phyloP scores from a whole-genome alignment of 352 stramenopile genomes.

The Phytophthora crassamura region DNA sequence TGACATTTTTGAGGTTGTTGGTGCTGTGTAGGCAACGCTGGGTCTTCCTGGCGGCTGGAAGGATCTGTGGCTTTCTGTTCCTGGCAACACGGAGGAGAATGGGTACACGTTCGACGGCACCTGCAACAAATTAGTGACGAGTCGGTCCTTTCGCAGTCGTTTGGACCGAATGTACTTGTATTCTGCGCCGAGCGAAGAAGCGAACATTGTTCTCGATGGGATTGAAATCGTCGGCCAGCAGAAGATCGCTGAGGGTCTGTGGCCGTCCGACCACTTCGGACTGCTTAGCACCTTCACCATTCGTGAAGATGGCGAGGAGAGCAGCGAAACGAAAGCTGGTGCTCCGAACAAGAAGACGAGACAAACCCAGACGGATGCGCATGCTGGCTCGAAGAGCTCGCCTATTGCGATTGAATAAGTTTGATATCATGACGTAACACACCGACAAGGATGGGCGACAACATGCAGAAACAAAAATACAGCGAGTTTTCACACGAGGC shows the following conservation, averaged over 20 bases:
- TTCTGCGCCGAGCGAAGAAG: slow-evolving; percentile 17
- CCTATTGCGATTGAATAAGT: slow-evolving; percentile 32
- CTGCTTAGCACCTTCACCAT: slow-evolving; percentile 60
- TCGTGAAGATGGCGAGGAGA: slow-evolving; percentile 18
- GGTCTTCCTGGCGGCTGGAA: slow-evolving; percentile 67
- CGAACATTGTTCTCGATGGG: slow-evolving; percentile 34
- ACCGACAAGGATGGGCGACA: too few species aligned
- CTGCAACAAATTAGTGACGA: slow-evolving; percentile 64
- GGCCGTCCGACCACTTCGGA: slow-evolving; percentile 82
- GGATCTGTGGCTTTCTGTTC: slow-evolving; percentile 73
- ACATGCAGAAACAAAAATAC: too few species aligned
- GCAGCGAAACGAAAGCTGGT: not conserved
- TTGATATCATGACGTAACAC: too few species aligned
- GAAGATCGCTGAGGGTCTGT: slow-evolving; percentile 70
- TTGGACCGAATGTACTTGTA: slow-evolving; percentile 84
- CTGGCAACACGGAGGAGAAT: slow-evolving; percentile 77
- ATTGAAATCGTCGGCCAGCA: slow-evolving; percentile 74
- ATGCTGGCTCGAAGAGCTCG: slow-evolving; percentile 11
- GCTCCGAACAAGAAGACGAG: slow-evolving; percentile 20
- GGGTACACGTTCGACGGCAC: slow-evolving; percentile 78
- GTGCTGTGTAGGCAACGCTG: slow-evolving; percentile 41
- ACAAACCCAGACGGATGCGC: not conserved
- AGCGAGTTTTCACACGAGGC: too few species aligned
- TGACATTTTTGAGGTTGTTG: not conserved
- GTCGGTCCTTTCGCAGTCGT: slow-evolving; percentile 67